These are phyloP conservation scores for Xylaria sp. DNA, from an alignment of 2,329 filamentous ascomycete genomes.

Conservation along the genomic window DNA sequence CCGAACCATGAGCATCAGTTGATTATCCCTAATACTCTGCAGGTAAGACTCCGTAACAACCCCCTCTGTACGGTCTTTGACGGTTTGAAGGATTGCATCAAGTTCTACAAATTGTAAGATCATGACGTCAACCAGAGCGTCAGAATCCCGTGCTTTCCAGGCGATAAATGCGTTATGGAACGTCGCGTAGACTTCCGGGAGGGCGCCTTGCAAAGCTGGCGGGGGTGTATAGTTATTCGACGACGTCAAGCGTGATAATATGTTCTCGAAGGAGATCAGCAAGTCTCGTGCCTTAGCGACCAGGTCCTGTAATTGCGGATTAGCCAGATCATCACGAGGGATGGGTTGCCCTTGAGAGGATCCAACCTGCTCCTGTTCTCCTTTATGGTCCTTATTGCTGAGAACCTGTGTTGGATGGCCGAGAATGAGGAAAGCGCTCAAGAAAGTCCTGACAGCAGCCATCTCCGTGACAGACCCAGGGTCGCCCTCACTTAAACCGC, in stretches of 20 bases:
- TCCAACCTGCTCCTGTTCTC: constrained; percentile 68
- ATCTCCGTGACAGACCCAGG: constrained; percentile 73
- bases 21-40: constrained; percentile 83
- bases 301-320: constrained; percentile 74
- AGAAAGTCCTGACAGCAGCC: constrained; percentile 77
- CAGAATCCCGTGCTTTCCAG: constrained; percentile 85
- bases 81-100: constrained; percentile 84
- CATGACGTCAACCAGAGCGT: constrained; percentile 83
- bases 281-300: constrained; percentile 82
- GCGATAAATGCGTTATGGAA: constrained; percentile 84
- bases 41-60: constrained; percentile 80
- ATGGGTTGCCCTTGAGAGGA: constrained; percentile 57
- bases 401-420: constrained; percentile 83
- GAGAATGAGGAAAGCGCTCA: constrained; percentile 83
- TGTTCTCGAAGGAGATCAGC: constrained; percentile 80
- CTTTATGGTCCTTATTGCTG: constrained; percentile 74
- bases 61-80: constrained; percentile 80
- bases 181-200: constrained; percentile 76
- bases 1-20: constrained; percentile 79
- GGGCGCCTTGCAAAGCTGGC: constrained; percentile 67
- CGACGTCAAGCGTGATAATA: constrained; percentile 71
- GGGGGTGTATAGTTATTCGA: constrained; percentile 76
- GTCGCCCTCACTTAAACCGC: constrained; percentile 74
- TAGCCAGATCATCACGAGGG: constrained; percentile 64
- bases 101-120: constrained; percentile 87